Evolutionary conservation across 2,329 filamentous ascomycete genomes (phyloP), one percentile per base, ranked within the genome.

Genomic region (Knoxdaviesia capensis): DNA sequence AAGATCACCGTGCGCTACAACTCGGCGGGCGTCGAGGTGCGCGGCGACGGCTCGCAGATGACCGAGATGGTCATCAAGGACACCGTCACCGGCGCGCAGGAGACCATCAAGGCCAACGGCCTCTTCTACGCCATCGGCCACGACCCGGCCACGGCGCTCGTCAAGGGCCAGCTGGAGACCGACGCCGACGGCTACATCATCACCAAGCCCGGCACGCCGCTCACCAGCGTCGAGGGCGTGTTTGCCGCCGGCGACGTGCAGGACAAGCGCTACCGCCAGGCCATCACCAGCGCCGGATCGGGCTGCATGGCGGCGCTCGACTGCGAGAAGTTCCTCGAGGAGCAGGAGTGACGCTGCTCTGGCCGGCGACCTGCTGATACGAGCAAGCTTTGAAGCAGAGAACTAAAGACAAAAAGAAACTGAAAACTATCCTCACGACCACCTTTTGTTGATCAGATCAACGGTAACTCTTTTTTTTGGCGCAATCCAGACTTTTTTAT

Each of bases 101-200:
- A 93, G 68, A 79, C 79, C n/a, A 65, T 94, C 40, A 77, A 85
- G 51, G 88, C 88, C 41, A 93, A 81, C 60, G 90, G 90, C 31
- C 69, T 98, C 29, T 98, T 98, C 64, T 98, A 98, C 61, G 90
- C 92, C 54, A 80, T 98, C 42, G 90, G 90, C 29, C 90, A 98
- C 63, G 88, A 94, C 58, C 90, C 90, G 8, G 92, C 90, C 40
- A 96, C 85, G 1, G 55, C 62, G n/a, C 69, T 98, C 36, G 80
- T 98, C 62, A 92, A 90, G 72, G 85, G 74, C 41, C 86, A 96
- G 65, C 54, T 98, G 46, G 72, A 90, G 47, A 82, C 80, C 54
- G 92, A 98, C 55, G 71, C 74, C 48, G 88, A 98, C 48, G 86
- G 85, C 28, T 98, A 98, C 62, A 75, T 98, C 45, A 59, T 86